phyloP scores from a whole-genome alignment of 345 rosid species.

The Eutrema yunnanense region DNA sequence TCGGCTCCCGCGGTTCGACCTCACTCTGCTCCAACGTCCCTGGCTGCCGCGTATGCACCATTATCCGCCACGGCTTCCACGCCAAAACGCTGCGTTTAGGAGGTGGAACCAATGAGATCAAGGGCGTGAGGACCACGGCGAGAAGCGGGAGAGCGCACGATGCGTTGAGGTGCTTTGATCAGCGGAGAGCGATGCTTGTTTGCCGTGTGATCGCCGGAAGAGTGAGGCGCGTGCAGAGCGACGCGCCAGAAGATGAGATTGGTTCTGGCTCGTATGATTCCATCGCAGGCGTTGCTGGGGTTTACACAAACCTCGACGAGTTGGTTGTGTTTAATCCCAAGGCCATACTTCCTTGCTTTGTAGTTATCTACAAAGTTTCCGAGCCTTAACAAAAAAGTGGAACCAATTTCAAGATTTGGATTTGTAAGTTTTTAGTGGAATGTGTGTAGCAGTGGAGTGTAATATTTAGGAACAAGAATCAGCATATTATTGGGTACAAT shows the following conservation, averaged over 20 bases:
- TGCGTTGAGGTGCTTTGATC: conserved; percentile 42
- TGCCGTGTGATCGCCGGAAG: conserved; percentile 84
- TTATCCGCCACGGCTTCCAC: conserved; percentile 68
- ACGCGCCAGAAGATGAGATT: conserved; percentile 37
- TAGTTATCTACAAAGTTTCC: conserved; percentile 53
- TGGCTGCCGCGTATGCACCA: conserved; percentile 75
- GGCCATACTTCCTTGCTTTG: conserved; percentile 83
- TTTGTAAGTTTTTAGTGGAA: not conserved
- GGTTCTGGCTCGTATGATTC: conserved; percentile 54
- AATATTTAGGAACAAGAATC: not conserved
- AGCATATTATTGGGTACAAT: not conserved
- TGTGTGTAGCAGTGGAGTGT: not conserved
- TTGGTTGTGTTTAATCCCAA: conserved; percentile 59
- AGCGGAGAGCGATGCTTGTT: conserved; percentile 70
- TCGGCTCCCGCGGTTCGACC: conserved; percentile 62
- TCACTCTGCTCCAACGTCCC: conserved; percentile 62
- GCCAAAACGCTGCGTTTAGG: conserved; percentile 34
- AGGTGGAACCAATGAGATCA: conserved; percentile 16
- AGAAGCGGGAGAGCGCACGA: conserved; percentile 92
- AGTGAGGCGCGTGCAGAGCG: conserved; percentile 46
- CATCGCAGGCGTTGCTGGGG: conserved; percentile 49
- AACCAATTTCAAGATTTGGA: not conserved
- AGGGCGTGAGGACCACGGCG: conserved; percentile 61
- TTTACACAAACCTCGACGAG: conserved; percentile 63
- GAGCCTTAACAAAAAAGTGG: not conserved